phyloP scores from a whole-genome alignment of 257 asterid species.

The Nicotiana sylvestris region DNA sequence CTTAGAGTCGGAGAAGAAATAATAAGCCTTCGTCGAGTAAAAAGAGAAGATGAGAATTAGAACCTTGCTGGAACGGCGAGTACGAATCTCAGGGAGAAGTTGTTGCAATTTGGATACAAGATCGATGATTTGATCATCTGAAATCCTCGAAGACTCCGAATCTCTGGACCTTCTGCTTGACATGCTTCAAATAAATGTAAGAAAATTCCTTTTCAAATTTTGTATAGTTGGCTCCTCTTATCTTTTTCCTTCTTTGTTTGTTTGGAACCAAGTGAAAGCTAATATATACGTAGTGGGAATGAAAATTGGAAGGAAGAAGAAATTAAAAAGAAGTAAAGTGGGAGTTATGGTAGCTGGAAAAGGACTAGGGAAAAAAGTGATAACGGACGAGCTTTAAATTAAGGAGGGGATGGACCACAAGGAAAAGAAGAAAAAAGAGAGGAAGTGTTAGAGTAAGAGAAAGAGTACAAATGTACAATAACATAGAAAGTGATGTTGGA shows the following conservation, averaged over 20 bases:
- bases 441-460: background rate
- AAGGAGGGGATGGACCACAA: slow-evolving; percentile 22
- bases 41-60: background rate
- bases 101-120: slow-evolving; percentile 42
- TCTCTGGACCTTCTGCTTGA: slow-evolving; percentile 39
- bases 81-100: slow-evolving; percentile 38
- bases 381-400: slow-evolving; percentile 2
- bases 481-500: slow-evolving; percentile 28
- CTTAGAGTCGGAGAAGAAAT: background rate
- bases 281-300: background rate
- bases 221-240: background rate
- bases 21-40: too few relatives aligned
- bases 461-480: slow-evolving; percentile 5
- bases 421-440: background rate
- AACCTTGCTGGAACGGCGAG: slow-evolving; percentile 34
- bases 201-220: background rate
- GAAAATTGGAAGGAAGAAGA: background rate
- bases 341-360: slow-evolving; percentile 11
- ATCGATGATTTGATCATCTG: slow-evolving; percentile 37
- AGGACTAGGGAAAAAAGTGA: slow-evolving; percentile 7
- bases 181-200: slow-evolving; percentile 12
- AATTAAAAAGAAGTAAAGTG: background rate
- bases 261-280: background rate
- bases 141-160: slow-evolving; percentile 27
- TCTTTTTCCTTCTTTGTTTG: too few relatives aligned